Conservation (phyloP, 257 asterid genomes). For the Striga asiatica region DNA sequence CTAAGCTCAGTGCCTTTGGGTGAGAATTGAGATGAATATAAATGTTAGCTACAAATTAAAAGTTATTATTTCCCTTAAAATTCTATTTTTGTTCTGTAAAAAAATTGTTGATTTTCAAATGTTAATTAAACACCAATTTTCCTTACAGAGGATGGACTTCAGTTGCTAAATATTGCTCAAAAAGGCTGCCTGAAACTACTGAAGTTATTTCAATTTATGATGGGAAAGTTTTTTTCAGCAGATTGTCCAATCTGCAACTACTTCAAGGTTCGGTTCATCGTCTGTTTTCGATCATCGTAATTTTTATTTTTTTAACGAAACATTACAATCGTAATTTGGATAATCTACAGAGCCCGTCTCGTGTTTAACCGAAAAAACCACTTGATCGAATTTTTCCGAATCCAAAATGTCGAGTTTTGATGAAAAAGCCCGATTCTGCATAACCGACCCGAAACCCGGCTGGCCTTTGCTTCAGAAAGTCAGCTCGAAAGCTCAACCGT, state of each 20-base stretch:
- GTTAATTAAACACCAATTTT: too few species aligned
- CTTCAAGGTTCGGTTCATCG: conserved; percentile 30
- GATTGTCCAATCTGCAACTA: conserved; percentile 21
- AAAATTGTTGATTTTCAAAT: too few species aligned
- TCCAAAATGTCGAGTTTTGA: conserved; percentile 35
- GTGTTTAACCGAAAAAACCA: not conserved
- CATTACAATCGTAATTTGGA: too few species aligned
- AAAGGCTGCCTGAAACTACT: conserved; percentile 32
- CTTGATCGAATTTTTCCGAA: conserved; percentile 34
- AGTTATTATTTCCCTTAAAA: not conserved
- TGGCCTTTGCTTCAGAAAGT: conserved; percentile 68
- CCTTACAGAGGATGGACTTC: conserved; percentile 42
- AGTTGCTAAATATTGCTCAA: conserved; percentile 52
- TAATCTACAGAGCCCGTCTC: conserved; percentile 35
- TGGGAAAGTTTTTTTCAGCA: conserved; percentile 43
- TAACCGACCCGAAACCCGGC: conserved; percentile 59
- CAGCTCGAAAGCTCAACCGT: conserved; percentile 28
- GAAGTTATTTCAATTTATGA: conserved; percentile 50
- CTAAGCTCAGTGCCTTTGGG: conserved; percentile 38
- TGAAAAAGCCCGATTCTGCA: conserved; percentile 20
- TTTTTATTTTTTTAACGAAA: too few species aligned
- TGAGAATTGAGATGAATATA: conserved; percentile 13
- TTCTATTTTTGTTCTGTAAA: too few species aligned
- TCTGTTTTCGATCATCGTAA: too few species aligned
- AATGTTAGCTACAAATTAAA: not conserved